Evolutionary conservation across 2,329 filamentous ascomycete genomes (phyloP), one percentile per base, ranked within the genome.

Genomic region (Pseudogymnoascus sp.): DNA sequence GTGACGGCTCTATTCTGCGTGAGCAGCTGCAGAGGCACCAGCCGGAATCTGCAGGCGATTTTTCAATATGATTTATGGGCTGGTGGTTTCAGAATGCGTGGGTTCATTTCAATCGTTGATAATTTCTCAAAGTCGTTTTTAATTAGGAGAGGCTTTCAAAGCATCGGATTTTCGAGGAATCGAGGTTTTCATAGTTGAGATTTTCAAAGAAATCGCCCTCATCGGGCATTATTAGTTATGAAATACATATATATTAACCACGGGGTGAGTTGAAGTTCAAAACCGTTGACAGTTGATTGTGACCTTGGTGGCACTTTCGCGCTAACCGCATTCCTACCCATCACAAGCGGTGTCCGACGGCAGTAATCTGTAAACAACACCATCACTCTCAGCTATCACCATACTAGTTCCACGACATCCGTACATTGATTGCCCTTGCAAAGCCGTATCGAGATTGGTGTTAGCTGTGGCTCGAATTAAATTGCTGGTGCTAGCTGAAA

Each of bases 281-380:
- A 43, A 5, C 19, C 3, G 10, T 22, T 43, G 19, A 14, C 10
- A 3, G 6, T 43, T 43, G 46, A 53, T 53, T 53, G 46, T 53
- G 46, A 56, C 50, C 50, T 56, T 56, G 50, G 50, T 56, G 50
- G 50, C 50, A 33, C n/a, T 19, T 14, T 14, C 2, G 16, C 50
- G 50, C 50, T 56, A 56, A 33, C 50, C 28, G 6, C n/a, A 33
- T 56, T 56, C 28, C 26, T 22, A 12, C 10, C 24, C 26, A 12
- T 0, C 10, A 56, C 6, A 7, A 22, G 50, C 50, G 50, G 50
- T 56, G n/a, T 33, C 50, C n/a, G 4, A 1, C 2, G 50, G 50
- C 50, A 56, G 50, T 56, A 56, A 56, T 4, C 50, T 6, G 11
- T 56, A 56, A 56, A 56, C 50, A 56, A 33, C 50, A 33, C n/a